Evolutionary conservation across 345 rosid species (phyloP).

Genomic region (Rubroshorea leprosula): DNA sequence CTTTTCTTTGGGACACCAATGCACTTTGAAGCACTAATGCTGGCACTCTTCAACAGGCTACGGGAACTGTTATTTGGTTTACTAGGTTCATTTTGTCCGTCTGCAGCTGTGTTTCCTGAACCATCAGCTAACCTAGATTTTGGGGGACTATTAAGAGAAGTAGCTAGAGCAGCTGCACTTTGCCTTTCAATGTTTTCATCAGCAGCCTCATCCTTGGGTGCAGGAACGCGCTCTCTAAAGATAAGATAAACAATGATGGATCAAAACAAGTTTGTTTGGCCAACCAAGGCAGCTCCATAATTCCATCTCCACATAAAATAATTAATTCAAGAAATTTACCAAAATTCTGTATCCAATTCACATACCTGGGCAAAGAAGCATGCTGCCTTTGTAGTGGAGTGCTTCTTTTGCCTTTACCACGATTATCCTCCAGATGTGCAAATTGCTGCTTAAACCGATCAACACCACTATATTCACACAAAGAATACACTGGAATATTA

Average conservation of each 20-base stretch:
- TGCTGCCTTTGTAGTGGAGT: slow-evolving; percentile 84
- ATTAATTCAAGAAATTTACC: neutral
- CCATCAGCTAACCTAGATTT: slow-evolving; percentile 29
- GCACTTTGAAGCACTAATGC: slow-evolving; percentile 94
- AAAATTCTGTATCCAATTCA: neutral
- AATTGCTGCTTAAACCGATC: slow-evolving; percentile 98
- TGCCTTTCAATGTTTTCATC: slow-evolving; percentile 33
- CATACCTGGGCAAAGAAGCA: slow-evolving; percentile 95
- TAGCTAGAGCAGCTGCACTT: slow-evolving; percentile 43
- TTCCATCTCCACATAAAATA: neutral
- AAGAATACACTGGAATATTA: neutral
- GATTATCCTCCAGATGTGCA: slow-evolving; percentile 92
- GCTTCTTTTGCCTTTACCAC: slow-evolving; percentile 73
- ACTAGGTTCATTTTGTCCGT: slow-evolving; percentile 23
- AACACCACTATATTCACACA: slow-evolving; percentile 61
- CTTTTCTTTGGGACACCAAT: slow-evolving; percentile 43
- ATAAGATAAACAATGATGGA: slow-evolving; percentile 3
- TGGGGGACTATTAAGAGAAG: slow-evolving; percentile 44
- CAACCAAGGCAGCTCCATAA: no score
- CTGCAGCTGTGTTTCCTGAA: slow-evolving; percentile 27
- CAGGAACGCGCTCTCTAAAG: slow-evolving; percentile 80
- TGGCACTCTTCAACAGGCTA: slow-evolving; percentile 83
- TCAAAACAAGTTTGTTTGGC: slow-evolving; percentile 2
- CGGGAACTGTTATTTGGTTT: slow-evolving; percentile 47
- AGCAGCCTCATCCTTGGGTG: slow-evolving; percentile 45